Base-by-base conservation (phyloP, 78 protist genomes). In the Paratrimastix pyriformis region DNA sequence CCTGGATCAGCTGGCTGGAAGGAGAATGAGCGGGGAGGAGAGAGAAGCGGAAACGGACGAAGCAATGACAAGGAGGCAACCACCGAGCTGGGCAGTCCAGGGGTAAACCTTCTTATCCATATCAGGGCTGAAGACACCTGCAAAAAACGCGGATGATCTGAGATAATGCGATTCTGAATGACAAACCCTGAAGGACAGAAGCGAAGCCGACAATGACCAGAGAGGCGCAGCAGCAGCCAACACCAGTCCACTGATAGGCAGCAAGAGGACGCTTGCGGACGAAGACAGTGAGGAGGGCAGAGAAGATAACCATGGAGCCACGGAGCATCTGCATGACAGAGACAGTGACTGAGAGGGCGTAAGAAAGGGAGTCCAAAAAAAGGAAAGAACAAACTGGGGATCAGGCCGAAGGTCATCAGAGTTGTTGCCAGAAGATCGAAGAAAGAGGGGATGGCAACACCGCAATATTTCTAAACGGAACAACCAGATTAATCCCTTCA, bases 391-490 rank as follows among this genome's bases (percentile, higher is more conserved):
- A n/a, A n/a, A n/a, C n/a, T 72, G 32, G 35, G 52, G 37, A 80
- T 43, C 29, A 80, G 73, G 3, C 72, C 79, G n/a, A 72, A 39
- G 38, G 52, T 72, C 84, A 80, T 80, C 13, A 80, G 32, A 3
- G 76, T 74, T 2, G 84, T 80, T 2, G 84, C 84, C 2, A 71
- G 6, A 18, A 80, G 46, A 59, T 80, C 84, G 38, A 69, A 72
- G 9, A 55, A 7, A 4, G 82, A 45, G 42, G 82, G 82, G 18
- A 78, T 30, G 0, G 43, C 58, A 18, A 78, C 32, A 26, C 18
- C 35, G 57, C 57, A 52, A 52, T 52, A 21, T 26, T 21, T 21
- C 57, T 52, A n/a, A n/a, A n/a, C n/a, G n/a, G n/a, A n/a, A n/a
- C n/a, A n/a, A n/a, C n/a, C n/a, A n/a, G n/a, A n/a, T n/a, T n/a